phyloP scores from a whole-genome alignment of 2,329 filamentous ascomycete genomes.

The Teratosphaeria epicoccoides region DNA sequence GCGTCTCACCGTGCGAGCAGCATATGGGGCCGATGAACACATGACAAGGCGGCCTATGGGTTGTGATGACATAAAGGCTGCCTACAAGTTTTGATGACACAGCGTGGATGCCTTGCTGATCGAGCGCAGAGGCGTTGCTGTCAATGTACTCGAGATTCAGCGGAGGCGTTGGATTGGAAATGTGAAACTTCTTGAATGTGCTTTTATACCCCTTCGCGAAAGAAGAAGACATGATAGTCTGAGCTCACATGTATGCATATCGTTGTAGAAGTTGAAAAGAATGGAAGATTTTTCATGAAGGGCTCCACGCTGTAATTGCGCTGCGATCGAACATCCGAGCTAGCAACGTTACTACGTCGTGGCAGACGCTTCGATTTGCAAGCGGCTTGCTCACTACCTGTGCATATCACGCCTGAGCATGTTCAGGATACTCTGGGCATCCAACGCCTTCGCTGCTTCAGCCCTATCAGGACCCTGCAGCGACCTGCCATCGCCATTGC shows the following conservation, averaged over 20 bases:
- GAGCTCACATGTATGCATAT: neutral
- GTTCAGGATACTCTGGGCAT: slow-evolving; percentile 32
- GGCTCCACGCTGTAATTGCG: neutral
- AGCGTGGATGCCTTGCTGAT: neutral
- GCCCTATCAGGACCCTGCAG: neutral
- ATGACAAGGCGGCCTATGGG: neutral
- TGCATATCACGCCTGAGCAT: slow-evolving; percentile 34
- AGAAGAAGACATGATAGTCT: neutral
- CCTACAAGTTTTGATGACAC: neutral
- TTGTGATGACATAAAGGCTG: neutral
- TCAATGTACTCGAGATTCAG: neutral
- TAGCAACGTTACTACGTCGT: no score
- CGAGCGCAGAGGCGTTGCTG: neutral
- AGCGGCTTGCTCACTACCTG: neutral
- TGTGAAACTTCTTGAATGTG: neutral
- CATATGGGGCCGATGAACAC: neutral
- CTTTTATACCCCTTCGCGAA: neutral
- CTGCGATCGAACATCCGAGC: neutral
- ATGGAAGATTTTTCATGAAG: neutral
- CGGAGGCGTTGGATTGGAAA: neutral
- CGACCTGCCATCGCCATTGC: neutral
- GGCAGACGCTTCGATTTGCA: no score
- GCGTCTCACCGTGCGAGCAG: neutral
- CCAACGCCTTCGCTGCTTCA: slow-evolving; percentile 13
- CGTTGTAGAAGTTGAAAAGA: neutral